These are phyloP conservation scores for Neofusicoccum ribis DNA, from an alignment of 2,329 filamentous ascomycete species.

Conservation along the genomic window DNA sequence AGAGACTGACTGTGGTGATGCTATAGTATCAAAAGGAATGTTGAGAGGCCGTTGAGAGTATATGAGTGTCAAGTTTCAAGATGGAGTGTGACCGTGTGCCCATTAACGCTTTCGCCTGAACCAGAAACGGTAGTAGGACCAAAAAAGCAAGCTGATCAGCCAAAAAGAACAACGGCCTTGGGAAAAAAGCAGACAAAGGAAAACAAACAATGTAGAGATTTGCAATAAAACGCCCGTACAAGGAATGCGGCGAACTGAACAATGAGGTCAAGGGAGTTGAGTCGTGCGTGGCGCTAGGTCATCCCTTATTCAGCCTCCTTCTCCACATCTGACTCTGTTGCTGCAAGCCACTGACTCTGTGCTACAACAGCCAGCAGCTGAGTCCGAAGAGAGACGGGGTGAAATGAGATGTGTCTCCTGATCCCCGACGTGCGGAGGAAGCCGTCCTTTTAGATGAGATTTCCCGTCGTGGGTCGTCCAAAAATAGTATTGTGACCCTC, in stretches of 20 bases:
- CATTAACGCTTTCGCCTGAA: not conserved
- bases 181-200: slow-evolving; percentile 3
- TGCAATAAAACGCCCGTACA: not conserved
- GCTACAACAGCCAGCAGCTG: slow-evolving; percentile 1
- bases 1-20: not conserved
- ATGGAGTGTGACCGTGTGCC: not conserved
- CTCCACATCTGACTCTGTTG: not conserved
- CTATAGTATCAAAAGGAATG: not conserved
- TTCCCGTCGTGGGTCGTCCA: slow-evolving; percentile 1
- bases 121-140: not conserved
- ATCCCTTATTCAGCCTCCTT: not conserved
- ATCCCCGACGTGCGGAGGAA: slow-evolving; percentile 2
- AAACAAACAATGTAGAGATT: not conserved
- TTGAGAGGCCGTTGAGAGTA: not conserved
- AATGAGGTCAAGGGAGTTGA: not conserved
- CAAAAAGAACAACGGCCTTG: not conserved
- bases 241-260: not conserved
- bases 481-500: slow-evolving; percentile 16
- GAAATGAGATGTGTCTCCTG: not conserved
- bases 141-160: not conserved
- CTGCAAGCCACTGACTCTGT: slow-evolving; percentile 14
- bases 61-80: not conserved
- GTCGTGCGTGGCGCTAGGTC: not conserved
- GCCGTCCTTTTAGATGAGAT: not conserved
- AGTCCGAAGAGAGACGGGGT: slow-evolving; percentile 2